Base-by-base conservation (phyloP, 2,329 filamentous ascomycete species). In the Fusarium penzigii region DNA sequence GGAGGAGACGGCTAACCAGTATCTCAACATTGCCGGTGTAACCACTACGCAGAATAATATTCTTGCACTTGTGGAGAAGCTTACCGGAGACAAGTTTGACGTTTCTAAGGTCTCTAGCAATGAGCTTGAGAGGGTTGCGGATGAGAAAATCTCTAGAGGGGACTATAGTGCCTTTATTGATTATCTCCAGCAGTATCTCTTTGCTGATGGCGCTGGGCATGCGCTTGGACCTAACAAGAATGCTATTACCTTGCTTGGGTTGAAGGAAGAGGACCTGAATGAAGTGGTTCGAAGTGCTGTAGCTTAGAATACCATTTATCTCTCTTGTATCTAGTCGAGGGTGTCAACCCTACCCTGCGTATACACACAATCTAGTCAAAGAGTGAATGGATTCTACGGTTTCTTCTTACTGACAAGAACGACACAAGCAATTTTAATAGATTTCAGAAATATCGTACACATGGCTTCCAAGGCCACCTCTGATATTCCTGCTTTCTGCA, bases 21-120 rank as follows among this genome's bases (percentile, higher is more conserved):
- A 84, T 64, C 66, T 88, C 29, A 77, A 76, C 46, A 70, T 87
- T 14, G 77, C 81, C 3, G 84, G 79, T 1, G 82, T 86, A 58
- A 77, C 77, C 29, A 76, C 79, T 0, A 78, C 79, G 1, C 84
- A 87, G 67, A 80, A 81, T 16, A 75, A 87, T 56, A 68, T 89
- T 2, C 63, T 87, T 2, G 67, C 70, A 12, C 65, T 75, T 1
- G 69, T 81, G 3, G 81, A 88, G 67, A 76, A 78, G 51, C 69
- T 75, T 11, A 81, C 79, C 0, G 78, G 77, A 2, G 63, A 70
- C 16, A 78, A 79, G 53, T 86, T 78, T 74, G 70, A 73, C 0
- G 71, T 85, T 2, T 74, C 71, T 3, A 67, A 65, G 7, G 52
- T 67, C 9, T 66, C 57, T 10, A 68, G 70, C 17, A 63, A 58